Percentiles rank a stretch among this genome's conserved stretches.
These are phyloP conservation scores for Arthrinium phaeospermum DNA, from an alignment of 2,329 filamentous ascomycete species.

Conservation along the genomic window DNA sequence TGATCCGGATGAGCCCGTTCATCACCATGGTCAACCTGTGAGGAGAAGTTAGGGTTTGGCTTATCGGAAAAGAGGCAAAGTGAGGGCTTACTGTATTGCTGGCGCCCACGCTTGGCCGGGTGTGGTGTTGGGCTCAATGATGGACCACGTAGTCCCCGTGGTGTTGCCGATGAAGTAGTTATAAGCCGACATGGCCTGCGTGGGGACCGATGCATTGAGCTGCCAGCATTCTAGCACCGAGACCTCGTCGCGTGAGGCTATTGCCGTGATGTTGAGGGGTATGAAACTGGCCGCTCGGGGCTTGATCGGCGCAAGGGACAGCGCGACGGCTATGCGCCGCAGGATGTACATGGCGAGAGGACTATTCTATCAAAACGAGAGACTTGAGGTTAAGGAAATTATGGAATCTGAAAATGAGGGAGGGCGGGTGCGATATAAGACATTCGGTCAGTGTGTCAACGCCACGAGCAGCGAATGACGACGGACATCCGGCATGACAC, in stretches of 20 bases:
- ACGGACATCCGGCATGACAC: conserved; percentile 1
- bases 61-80: no score
- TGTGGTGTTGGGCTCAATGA: conserved; percentile 38
- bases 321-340: not conserved
- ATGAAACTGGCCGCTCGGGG: not conserved
- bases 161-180: conserved; percentile 39
- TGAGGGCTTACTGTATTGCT: conserved; percentile 34
- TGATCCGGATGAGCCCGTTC: conserved; percentile 42
- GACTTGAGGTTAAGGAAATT: not conserved
- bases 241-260: conserved; percentile 35
- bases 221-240: conserved; percentile 40
- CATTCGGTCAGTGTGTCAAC: not conserved
- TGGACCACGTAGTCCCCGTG: conserved; percentile 38
- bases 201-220: conserved; percentile 29
- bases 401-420: not conserved
- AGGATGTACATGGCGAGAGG: not conserved
- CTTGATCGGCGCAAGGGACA: not conserved
- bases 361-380: not conserved
- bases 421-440: not conserved
- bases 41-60: no score
- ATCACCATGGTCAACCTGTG: conserved; percentile 38
- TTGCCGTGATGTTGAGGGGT: conserved; percentile 37
- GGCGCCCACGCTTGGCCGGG: conserved; percentile 43
- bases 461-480: not conserved
- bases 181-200: conserved; percentile 36